Percentiles rank a stretch among this genome's conserved stretches.
Conservation (phyloP, 2,329 filamentous ascomycete genomes). For the Exophiala dermatitidis region DNA sequence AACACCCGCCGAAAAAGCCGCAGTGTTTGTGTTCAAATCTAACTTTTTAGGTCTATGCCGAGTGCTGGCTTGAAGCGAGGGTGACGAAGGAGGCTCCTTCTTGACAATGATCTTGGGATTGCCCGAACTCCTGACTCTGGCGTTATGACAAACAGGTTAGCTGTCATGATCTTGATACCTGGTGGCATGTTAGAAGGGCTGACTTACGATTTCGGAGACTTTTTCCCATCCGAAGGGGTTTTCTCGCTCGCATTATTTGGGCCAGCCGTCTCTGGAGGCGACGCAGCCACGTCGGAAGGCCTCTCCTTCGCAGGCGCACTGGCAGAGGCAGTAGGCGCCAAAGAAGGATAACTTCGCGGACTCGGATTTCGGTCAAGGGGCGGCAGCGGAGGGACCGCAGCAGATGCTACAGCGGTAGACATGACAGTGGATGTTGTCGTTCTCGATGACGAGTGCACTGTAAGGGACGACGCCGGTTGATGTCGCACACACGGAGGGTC, state of each 20-base stretch:
- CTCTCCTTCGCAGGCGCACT: slow-evolving; percentile 27
- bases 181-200: too few relatives aligned
- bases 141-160: slow-evolving; percentile 25
- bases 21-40: slow-evolving; percentile 56
- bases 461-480: background rate
- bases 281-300: slow-evolving; percentile 11
- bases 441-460: background rate
- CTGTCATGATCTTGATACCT: slow-evolving; percentile 22
- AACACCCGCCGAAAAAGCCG: slow-evolving; percentile 34
- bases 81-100: slow-evolving; percentile 82
- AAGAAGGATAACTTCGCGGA: slow-evolving; percentile 38
- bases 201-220: slow-evolving; percentile 47
- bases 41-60: slow-evolving; percentile 70
- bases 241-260: slow-evolving; percentile 18
- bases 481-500: background rate
- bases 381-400: slow-evolving; percentile 38
- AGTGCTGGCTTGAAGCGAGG: slow-evolving; percentile 61
- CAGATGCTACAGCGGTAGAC: slow-evolving; percentile 45
- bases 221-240: slow-evolving; percentile 44
- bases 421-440: slow-evolving; percentile 28
- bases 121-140: slow-evolving; percentile 41
- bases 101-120: slow-evolving; percentile 85
- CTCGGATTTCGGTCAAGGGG: slow-evolving; percentile 41
- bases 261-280: slow-evolving; percentile 7
- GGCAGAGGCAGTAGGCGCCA: slow-evolving; percentile 35